Base-by-base conservation (phyloP, 2,329 filamentous ascomycete species). In the Akanthomyces dipterigenus region DNA sequence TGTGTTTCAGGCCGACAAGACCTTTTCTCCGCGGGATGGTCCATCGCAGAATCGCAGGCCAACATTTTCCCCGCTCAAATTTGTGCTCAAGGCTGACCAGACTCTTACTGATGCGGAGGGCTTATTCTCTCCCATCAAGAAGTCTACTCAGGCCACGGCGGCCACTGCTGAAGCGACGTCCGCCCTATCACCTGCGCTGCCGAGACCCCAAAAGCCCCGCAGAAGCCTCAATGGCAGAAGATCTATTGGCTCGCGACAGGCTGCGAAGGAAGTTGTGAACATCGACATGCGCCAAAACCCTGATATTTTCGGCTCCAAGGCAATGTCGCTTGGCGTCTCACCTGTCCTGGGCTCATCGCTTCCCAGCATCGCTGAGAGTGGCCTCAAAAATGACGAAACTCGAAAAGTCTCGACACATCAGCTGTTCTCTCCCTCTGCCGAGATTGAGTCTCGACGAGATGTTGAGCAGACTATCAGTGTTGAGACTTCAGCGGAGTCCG, bases 271-370 rank as follows among this genome's bases (percentile, higher is more conserved):
- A 11, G 65, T 73, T 11, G 64, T 71, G n/a, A 70, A 70, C 40
- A 70, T 75, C 36, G 73, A 76, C 59, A 69, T 74, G 67, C 72
- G 69, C 5, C 66, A 71, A 55, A 72, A 72, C 8, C 70, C 65
- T 3, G 70, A 75, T 60, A 75, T 75, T n/a, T 75, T 75, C 43
- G 67, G 69, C 5, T 62, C 64, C 1, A 63, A 69, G 12, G 20
- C 57, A 1, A 63, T 64, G 1, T 66, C 64, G 18, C 18, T 36
- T 4, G 28, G 18, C n/a, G 22, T 50, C 5, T 59, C 61, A 2
- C 40, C 61, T n/a, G 42, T 49, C 11, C 7, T 60, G 16, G 34
- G 31, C 12, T 40, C 48, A 12, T 34, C 38, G 11, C 49, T 58
- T 16, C 46, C 57, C 12, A 61, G 51, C 34, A 63, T 63, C 16